phyloP scores from a whole-genome alignment of 2,329 filamentous ascomycete species.

The Bipolaris victoriae region DNA sequence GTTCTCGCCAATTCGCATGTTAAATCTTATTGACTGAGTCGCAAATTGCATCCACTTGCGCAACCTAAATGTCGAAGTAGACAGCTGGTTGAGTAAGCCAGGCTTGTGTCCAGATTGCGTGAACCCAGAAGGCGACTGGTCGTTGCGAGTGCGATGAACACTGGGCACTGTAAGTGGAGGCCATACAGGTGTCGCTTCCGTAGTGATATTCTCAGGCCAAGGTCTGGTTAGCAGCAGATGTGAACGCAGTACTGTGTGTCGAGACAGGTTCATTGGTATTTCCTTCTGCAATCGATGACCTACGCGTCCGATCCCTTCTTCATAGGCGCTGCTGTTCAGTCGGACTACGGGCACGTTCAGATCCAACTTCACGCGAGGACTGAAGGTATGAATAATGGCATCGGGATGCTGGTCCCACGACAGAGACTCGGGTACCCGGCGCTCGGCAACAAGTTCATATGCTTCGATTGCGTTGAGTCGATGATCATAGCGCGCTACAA shows the following conservation, averaged over 20 bases:
- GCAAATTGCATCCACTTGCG: slow-evolving; percentile 76
- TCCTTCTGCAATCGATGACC: slow-evolving; percentile 58
- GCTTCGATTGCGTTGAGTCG: slow-evolving; percentile 77
- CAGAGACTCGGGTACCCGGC: slow-evolving; percentile 61
- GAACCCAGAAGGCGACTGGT: slow-evolving; percentile 52
- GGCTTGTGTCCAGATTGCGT: slow-evolving; percentile 58
- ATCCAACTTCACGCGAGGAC: slow-evolving; percentile 73
- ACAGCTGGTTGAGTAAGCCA: slow-evolving; percentile 63
- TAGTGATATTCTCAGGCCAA: slow-evolving; percentile 52
- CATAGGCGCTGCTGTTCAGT: slow-evolving; percentile 45
- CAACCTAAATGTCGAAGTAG: slow-evolving; percentile 73
- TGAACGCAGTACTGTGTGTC: slow-evolving; percentile 60
- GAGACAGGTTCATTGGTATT: slow-evolving; percentile 54
- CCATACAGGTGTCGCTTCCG: slow-evolving; percentile 64
- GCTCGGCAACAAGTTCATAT: slow-evolving; percentile 74
- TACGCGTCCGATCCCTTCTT: slow-evolving; percentile 22
- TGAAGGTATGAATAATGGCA: slow-evolving; percentile 74
- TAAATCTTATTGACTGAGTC: slow-evolving; percentile 35
- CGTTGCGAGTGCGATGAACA: slow-evolving; percentile 61
- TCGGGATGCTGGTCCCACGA: slow-evolving; percentile 69
- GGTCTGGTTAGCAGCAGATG: slow-evolving; percentile 70
- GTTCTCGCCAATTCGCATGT: slow-evolving; percentile 57
- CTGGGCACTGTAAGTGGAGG: slow-evolving; percentile 75
- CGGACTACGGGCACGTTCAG: slow-evolving; percentile 71
- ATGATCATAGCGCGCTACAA: slow-evolving; percentile 78